phyloP scores from a whole-genome alignment of 345 rosid genomes.

The Schrenkiella parvula region DNA sequence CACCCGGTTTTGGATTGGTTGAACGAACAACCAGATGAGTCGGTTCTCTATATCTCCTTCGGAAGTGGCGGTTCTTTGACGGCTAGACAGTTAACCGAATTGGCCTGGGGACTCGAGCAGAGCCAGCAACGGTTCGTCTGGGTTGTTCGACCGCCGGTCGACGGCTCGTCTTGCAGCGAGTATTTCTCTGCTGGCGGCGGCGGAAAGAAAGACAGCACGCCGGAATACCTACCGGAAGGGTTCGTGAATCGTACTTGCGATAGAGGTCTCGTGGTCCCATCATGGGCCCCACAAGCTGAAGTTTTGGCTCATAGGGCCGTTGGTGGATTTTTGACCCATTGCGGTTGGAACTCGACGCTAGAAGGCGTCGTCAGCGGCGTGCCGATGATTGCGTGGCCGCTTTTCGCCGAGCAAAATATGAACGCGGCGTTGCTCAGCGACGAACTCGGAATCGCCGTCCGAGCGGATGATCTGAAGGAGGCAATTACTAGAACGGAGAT shows the following conservation, averaged over 20 bases:
- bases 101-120: conserved; percentile 71
- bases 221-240: conserved; percentile 50
- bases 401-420: conserved; percentile 52
- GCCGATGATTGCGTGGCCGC: conserved; percentile 58
- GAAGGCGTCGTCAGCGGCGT: conserved; percentile 52
- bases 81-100: conserved; percentile 41
- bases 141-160: conserved; percentile 49
- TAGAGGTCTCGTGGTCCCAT: conserved; percentile 40
- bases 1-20: conserved; percentile 42
- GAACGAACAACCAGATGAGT: conserved; percentile 42
- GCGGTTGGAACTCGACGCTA: conserved; percentile 71
- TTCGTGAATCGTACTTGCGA: conserved; percentile 37
- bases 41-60: conserved; percentile 58
- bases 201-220: conserved; percentile 7
- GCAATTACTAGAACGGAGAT: conserved; percentile 45
- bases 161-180: conserved; percentile 18
- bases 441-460: conserved; percentile 43
- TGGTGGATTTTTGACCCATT: conserved; percentile 67
- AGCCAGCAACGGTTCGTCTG: conserved; percentile 60
- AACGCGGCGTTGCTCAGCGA: conserved; percentile 46
- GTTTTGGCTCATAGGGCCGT: conserved; percentile 50
- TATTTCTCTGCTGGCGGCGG: conserved; percentile 21
- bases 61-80: conserved; percentile 73
- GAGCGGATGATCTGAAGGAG: conserved; percentile 21
- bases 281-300: conserved; percentile 64